phyloP scores from a whole-genome alignment of 1,284 basidiomycete genomes.

The Apiotrichum sp. region DNA sequence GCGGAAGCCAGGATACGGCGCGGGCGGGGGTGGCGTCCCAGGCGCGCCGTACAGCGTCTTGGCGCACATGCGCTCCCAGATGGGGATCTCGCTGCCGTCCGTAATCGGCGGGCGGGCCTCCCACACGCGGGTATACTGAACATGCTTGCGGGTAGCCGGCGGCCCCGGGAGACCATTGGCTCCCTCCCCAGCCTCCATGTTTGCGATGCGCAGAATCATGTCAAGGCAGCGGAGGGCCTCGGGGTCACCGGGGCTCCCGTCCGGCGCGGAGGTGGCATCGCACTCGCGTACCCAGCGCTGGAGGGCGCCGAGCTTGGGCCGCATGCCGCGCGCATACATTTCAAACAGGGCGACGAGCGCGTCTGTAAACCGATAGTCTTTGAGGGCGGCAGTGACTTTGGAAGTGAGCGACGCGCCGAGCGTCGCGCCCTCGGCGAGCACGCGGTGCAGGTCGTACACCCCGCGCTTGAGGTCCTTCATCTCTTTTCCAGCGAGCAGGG shows the following conservation, averaged over 20 bases:
- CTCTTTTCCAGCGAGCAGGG: constrained; percentile 31
- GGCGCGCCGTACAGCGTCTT: constrained; percentile 26
- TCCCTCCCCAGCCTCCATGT: constrained; percentile 13
- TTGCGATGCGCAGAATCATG: constrained; percentile 52
- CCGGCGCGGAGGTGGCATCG: constrained; percentile 50
- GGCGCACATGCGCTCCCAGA: constrained; percentile 38
- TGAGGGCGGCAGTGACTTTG: constrained; percentile 51
- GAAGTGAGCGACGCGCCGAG: constrained; percentile 49
- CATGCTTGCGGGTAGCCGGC: constrained; percentile 14
- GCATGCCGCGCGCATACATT: constrained; percentile 51
- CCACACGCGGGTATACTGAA: constrained; percentile 29
- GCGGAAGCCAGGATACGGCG: constrained; percentile 30
- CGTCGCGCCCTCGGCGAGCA: constrained; percentile 39
- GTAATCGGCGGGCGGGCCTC: constrained; percentile 26
- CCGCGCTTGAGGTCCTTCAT: constrained; percentile 44
- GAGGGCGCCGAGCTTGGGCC: constrained; percentile 55
- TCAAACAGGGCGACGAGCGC: constrained; percentile 55
- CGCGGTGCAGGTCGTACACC: constrained; percentile 39
- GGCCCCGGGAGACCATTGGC: constrained; percentile 16
- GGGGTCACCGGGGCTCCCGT: constrained; percentile 35
- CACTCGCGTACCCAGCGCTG: constrained; percentile 58
- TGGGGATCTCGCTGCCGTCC: constrained; percentile 25
- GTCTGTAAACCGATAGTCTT: constrained; percentile 48
- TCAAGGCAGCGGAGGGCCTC: constrained; percentile 51
- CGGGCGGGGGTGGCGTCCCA: constrained; percentile 5